Conservation (phyloP, 169 alveolate genomes). For the Plasmodium knowlesi region DNA sequence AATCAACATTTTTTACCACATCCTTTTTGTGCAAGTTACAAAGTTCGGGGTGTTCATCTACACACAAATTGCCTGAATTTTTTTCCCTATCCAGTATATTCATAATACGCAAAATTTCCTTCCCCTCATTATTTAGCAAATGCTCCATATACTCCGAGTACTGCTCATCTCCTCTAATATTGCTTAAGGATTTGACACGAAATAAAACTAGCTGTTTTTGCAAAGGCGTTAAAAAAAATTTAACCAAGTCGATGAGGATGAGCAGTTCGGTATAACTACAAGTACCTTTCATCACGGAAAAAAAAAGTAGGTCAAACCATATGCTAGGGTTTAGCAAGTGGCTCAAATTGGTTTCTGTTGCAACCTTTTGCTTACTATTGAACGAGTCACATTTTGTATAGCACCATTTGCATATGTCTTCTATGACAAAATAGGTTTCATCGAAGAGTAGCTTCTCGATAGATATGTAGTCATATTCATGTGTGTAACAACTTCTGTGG, state of each 20-base stretch:
- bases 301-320: slow-evolving; percentile 72
- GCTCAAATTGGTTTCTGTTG: neutral
- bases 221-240: slow-evolving; percentile 49
- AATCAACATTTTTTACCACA: slow-evolving; percentile 18
- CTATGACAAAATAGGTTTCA: slow-evolving; percentile 57
- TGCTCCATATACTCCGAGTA: slow-evolving; percentile 52
- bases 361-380: slow-evolving; percentile 16
- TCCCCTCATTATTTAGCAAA: slow-evolving; percentile 33
- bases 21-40: slow-evolving; percentile 18
- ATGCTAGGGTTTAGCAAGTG: slow-evolving; percentile 46
- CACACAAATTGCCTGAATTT: neutral
- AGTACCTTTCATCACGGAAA: slow-evolving; percentile 41
- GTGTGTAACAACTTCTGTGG: slow-evolving; percentile 51
- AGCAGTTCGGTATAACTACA: slow-evolving; percentile 29
- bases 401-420: slow-evolving; percentile 68
- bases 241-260: slow-evolving; percentile 56
- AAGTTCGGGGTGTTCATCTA: slow-evolving; percentile 3
- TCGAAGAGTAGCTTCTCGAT: slow-evolving; percentile 64
- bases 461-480: slow-evolving; percentile 60
- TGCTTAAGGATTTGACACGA: slow-evolving; percentile 37
- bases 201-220: slow-evolving; percentile 67
- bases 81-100: slow-evolving; percentile 9
- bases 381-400: slow-evolving; percentile 27
- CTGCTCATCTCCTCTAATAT: slow-evolving; percentile 20
- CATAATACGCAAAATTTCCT: neutral